Conservation (phyloP, 345 rosid species). For the Adansonia digitata region DNA sequence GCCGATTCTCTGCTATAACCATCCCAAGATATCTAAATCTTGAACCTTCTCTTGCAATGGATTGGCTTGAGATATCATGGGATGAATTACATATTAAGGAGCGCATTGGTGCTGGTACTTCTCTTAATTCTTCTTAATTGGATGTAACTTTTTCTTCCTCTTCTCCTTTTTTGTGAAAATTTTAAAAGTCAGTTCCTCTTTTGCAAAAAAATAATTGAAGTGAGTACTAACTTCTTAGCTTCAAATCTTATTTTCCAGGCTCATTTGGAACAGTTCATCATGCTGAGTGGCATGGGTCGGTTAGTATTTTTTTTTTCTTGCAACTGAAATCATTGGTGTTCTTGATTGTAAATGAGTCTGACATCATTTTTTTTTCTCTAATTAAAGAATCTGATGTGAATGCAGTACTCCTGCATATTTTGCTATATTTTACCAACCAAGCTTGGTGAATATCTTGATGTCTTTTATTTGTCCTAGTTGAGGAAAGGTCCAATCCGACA, state of each 20-base stretch:
- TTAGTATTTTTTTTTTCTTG: conserved; percentile 30
- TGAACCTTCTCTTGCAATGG: too few species aligned
- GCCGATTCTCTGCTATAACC: conserved; percentile 32
- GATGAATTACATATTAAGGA: conserved; percentile 83
- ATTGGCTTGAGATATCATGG: conserved; percentile 93
- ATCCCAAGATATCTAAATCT: conserved; percentile 59
- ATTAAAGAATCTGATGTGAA: neutral
- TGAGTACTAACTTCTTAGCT: neutral
- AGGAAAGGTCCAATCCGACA: neutral
- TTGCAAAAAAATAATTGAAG: neutral
- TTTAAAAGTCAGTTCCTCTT: neutral
- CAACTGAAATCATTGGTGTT: neutral
- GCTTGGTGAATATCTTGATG: neutral
- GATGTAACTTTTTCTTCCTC: neutral
- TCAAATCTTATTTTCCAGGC: conserved; percentile 37
- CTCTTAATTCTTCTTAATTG: neutral
- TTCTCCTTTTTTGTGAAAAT: neutral
- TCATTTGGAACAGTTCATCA: conserved; percentile 98
- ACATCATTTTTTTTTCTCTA: neutral
- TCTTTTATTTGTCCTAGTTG: neutral
- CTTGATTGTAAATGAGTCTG: neutral
- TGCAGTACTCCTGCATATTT: neutral
- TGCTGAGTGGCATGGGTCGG: conserved; percentile 99
- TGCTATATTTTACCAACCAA: neutral
- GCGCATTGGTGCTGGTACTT: conserved; percentile 88